Conservation (phyloP, 202 grass and related monocot species). For the Eragrostis tef region DNA sequence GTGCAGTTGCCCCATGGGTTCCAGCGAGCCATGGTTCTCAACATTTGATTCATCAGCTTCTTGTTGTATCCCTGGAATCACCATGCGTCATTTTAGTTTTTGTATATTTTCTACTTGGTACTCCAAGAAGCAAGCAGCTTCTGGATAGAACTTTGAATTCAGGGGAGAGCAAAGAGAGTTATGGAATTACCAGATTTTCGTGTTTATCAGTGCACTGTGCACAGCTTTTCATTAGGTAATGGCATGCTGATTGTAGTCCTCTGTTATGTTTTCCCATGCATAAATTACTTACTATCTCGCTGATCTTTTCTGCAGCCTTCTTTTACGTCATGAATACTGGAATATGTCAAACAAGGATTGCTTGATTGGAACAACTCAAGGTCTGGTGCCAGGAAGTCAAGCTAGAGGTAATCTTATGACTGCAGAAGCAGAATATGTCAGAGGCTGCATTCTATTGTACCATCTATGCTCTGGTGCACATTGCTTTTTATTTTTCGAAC, state of each 20-base stretch:
- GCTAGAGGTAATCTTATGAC: not conserved
- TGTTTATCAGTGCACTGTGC: conserved; percentile 66
- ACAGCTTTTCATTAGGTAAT: conserved; percentile 97
- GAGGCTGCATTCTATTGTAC: too few relatives aligned
- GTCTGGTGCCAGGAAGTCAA: conserved; percentile 74
- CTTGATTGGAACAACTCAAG: conserved; percentile 59
- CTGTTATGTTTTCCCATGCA: conserved; percentile 40
- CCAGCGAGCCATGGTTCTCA: not conserved
- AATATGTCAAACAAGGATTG: conserved; percentile 97
- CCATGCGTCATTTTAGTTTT: not conserved
- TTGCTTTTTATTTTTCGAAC: too few relatives aligned
- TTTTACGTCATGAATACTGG: conserved; percentile 92
- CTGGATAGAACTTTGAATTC: not conserved
- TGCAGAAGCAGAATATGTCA: too few relatives aligned
- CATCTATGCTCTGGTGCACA: too few relatives aligned
- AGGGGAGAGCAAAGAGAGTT: not conserved
- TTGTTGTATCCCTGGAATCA: not conserved
- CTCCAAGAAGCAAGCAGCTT: not conserved
- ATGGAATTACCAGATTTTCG: conserved; percentile 70
- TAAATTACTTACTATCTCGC: conserved; percentile 41
- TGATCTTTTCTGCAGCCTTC: conserved; percentile 63
- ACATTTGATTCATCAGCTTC: not conserved
- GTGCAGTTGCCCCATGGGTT: not conserved
- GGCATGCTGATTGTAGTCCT: not conserved
- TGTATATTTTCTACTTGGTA: not conserved